A percentile compares a stretch with the other conserved stretches of the same genome.
phyloP scores from a whole-genome alignment of 768 basidiomycete genomes.

The Hortiboletus flavorubellus region DNA sequence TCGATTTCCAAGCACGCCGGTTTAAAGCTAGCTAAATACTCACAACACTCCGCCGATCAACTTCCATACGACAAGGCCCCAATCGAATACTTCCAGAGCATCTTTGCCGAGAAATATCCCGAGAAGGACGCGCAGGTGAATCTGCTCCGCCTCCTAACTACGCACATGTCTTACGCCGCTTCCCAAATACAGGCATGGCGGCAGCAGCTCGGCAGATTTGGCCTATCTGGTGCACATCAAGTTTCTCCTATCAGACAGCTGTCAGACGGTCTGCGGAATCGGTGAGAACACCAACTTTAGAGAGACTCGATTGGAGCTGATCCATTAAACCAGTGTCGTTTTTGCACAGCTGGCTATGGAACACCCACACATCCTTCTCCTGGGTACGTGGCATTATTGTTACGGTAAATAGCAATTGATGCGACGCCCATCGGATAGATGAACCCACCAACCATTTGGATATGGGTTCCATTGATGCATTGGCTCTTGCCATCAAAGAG shows the following conservation, averaged over 20 bases:
- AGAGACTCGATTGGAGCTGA: constrained; percentile 10
- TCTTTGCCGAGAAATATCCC: constrained; percentile 82
- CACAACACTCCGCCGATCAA: constrained; percentile 98
- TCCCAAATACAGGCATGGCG: constrained; percentile 72
- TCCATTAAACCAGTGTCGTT: constrained; percentile 61
- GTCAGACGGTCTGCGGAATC: constrained; percentile 94
- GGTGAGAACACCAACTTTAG: constrained; percentile 43
- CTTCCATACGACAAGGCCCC: constrained; percentile 90
- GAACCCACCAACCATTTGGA: constrained; percentile 98
- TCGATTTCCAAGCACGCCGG: constrained; percentile 85
- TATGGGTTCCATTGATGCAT: constrained; percentile 96
- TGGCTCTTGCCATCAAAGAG: constrained; percentile 93
- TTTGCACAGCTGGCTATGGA: constrained; percentile 98
- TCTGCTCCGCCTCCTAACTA: constrained; percentile 5
- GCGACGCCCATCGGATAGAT: constrained; percentile 41
- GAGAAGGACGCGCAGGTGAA: constrained; percentile 81
- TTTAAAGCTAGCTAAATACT: constrained; percentile 97
- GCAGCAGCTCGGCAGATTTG: constrained; percentile 92
- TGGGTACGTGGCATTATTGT: constrained; percentile 47
- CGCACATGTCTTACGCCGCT: constrained; percentile 9
- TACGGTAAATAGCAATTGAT: constrained; percentile 4
- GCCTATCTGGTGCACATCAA: constrained; percentile 91
- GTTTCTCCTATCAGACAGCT: constrained; percentile 91
- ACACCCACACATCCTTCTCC: constrained; percentile 89
- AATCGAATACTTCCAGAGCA: constrained; percentile 86